A percentile compares a stretch with the other conserved stretches of the same genome.
Evolutionary conservation across 805 yeast species (phyloP).

Genomic region (Kockiozyma suomiensis): DNA sequence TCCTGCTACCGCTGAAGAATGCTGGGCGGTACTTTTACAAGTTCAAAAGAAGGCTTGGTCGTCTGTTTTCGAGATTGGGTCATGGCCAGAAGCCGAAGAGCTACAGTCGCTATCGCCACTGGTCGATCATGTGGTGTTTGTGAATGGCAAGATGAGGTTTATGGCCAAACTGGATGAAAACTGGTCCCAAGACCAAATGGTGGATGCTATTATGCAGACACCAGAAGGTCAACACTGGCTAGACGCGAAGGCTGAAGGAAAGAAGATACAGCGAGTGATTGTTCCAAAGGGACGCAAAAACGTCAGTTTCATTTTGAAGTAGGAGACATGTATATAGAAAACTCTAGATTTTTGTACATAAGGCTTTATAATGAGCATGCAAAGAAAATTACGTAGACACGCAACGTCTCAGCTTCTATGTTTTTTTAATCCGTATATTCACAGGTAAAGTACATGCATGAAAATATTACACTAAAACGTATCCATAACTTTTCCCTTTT

Average conservation of each 20-base stretch:
- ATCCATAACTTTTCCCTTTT: constrained; percentile 18
- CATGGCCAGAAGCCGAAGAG: constrained; percentile 64
- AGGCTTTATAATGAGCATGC: background rate
- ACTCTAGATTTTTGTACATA: background rate
- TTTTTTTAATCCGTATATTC: constrained; percentile 19
- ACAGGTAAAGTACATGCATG: constrained; percentile 30
- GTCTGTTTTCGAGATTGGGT: constrained; percentile 54
- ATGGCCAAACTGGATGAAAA: constrained; percentile 24
- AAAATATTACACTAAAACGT: constrained; percentile 23
- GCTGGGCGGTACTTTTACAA: constrained; percentile 57
- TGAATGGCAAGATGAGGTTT: constrained; percentile 72
- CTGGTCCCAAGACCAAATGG: constrained; percentile 43
- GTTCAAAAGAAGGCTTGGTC: constrained; percentile 43
- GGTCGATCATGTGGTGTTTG: constrained; percentile 53
- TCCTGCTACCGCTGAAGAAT: constrained; percentile 82
- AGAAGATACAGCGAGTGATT: constrained; percentile 56
- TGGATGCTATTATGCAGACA: constrained; percentile 44
- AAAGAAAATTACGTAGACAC: background rate
- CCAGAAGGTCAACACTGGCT: constrained; percentile 51
- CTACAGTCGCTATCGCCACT: background rate
- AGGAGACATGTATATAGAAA: background rate
- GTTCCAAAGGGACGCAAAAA: constrained; percentile 38
- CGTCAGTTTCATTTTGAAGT: constrained; percentile 31
- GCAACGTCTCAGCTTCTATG: no score
- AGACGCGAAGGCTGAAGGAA: constrained; percentile 37